A percentile compares a stretch with the other conserved stretches of the same genome.
Conservation (phyloP, 2,329 filamentous ascomycete species). For the Plenodomus lindquistii region DNA sequence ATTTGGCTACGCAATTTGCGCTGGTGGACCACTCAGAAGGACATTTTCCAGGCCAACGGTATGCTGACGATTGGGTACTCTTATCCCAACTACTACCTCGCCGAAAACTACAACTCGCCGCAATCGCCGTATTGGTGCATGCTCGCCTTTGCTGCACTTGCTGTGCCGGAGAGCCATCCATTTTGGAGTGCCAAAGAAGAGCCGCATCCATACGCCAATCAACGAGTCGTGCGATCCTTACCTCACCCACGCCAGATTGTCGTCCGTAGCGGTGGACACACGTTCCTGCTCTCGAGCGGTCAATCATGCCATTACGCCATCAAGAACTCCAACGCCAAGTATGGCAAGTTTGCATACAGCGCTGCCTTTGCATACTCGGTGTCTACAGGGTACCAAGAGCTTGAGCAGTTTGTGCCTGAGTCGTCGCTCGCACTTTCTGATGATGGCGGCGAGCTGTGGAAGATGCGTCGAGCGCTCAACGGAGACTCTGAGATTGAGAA, state of each 20-base stretch:
- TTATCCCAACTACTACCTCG: conserved; percentile 80
- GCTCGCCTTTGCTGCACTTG: conserved; percentile 74
- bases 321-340: conserved; percentile 80
- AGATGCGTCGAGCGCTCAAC: conserved; percentile 69
- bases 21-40: conserved; percentile 76
- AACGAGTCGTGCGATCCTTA: conserved; percentile 65
- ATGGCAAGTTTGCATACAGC: conserved; percentile 78
- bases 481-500: conserved; percentile 63
- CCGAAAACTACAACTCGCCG: conserved; percentile 83
- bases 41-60: conserved; percentile 75
- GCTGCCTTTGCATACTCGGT: conserved; percentile 78
- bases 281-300: conserved; percentile 71
- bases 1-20: conserved; percentile 73
- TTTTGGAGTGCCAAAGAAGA: conserved; percentile 76
- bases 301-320: conserved; percentile 83
- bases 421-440: conserved; percentile 77
- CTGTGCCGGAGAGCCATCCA: conserved; percentile 68
- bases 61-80: conserved; percentile 77
- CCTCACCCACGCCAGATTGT: conserved; percentile 74
- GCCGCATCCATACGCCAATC: conserved; percentile 56
- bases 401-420: conserved; percentile 77
- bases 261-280: conserved; percentile 71
- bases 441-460: conserved; percentile 78
- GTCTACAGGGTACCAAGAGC: conserved; percentile 72
- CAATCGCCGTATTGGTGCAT: conserved; percentile 77